phyloP scores from a whole-genome alignment of 164 flowering plant species.

The Magnolia sinica region DNA sequence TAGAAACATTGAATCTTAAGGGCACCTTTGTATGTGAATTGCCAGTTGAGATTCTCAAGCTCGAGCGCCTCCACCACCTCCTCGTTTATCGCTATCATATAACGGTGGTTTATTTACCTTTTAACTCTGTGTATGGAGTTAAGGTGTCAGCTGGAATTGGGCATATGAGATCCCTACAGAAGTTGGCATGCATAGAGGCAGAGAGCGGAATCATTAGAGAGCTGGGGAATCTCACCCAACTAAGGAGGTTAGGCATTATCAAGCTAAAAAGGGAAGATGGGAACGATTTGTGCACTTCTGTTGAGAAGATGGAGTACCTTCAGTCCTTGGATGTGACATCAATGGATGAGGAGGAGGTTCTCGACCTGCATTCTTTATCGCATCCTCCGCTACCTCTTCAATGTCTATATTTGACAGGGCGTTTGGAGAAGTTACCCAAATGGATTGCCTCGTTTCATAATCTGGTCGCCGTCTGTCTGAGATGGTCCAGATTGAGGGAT shows the following conservation, averaged over 20 bases:
- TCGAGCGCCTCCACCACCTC: background rate
- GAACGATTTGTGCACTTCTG: slow-evolving; percentile 25
- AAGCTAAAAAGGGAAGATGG: slow-evolving; percentile 19
- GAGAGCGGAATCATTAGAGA: slow-evolving; percentile 15
- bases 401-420: background rate
- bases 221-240: slow-evolving; percentile 30
- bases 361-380: slow-evolving; percentile 22
- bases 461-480: background rate
- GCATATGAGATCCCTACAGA: slow-evolving; percentile 23
- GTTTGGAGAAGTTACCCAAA: background rate
- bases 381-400: background rate
- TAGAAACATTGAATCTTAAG: background rate
- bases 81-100: background rate
- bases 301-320: slow-evolving; percentile 32
- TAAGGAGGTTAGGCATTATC: slow-evolving; percentile 32
- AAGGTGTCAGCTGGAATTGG: slow-evolving; percentile 30
- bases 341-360: slow-evolving; percentile 16
- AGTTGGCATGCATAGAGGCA: slow-evolving; percentile 31
- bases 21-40: background rate
- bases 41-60: background rate
- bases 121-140: slow-evolving; percentile 4
- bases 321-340: slow-evolving; percentile 20
- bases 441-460: background rate
- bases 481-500: background rate
- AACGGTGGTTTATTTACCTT: background rate